phyloP scores from a whole-genome alignment of 1,139 yeast genomes.

The Hanseniaspora uvarum region DNA sequence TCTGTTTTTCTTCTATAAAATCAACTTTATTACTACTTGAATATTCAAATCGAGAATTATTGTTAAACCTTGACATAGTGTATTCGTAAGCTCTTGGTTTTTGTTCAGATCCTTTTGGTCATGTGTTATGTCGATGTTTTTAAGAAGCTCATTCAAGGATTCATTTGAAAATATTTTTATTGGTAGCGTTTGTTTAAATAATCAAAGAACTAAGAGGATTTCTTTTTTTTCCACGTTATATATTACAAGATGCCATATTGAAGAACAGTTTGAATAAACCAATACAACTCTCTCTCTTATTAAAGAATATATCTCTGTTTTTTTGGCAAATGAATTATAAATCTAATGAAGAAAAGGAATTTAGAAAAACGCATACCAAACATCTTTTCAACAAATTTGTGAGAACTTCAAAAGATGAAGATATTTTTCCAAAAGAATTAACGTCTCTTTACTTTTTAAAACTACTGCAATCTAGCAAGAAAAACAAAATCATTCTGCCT shows the following conservation, averaged over 20 bases:
- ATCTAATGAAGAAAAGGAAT: slow-evolving; percentile 26
- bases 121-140: too few species aligned
- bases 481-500: slow-evolving; percentile 27
- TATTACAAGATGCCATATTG: too few species aligned
- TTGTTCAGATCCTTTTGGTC: too few species aligned
- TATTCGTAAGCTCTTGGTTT: neutral
- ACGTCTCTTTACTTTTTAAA: slow-evolving; percentile 29
- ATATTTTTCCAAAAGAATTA: slow-evolving; percentile 20
- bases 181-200: too few species aligned
- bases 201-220: neutral
- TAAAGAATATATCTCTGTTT: too few species aligned
- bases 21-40: neutral
- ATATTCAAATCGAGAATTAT: slow-evolving; percentile 22
- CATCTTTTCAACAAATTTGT: slow-evolving; percentile 29
- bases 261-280: too few species aligned
- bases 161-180: too few species aligned
- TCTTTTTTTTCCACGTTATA: neutral
- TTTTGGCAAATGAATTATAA: slow-evolving; percentile 24
- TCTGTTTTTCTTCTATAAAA: slow-evolving; percentile 11
- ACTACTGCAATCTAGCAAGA: slow-evolving; percentile 27
- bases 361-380: slow-evolving; percentile 25
- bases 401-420: slow-evolving; percentile 17
- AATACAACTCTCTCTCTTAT: too few species aligned
- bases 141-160: too few species aligned
- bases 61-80: neutral